phyloP scores from a whole-genome alignment of 2,329 filamentous ascomycete genomes.

The Coniochaeta hoffmannii region DNA sequence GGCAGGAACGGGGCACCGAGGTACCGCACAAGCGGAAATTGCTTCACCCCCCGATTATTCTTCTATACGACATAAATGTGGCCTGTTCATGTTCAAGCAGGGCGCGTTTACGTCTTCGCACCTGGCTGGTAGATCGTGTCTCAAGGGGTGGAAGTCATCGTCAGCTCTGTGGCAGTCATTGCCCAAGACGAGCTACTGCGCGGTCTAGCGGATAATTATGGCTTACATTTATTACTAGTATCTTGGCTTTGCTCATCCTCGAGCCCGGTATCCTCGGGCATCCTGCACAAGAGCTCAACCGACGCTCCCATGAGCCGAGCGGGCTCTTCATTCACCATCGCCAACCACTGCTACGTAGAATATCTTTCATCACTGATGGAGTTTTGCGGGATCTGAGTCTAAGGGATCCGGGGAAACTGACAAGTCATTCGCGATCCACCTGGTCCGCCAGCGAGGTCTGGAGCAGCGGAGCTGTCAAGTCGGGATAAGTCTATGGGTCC shows the following conservation, averaged over 20 bases:
- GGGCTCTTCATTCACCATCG: background rate
- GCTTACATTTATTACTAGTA: background rate
- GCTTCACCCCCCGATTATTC: background rate
- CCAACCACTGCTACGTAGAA: background rate
- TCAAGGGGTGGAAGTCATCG: too few relatives aligned
- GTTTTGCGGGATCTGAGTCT: background rate
- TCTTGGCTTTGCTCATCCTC: background rate
- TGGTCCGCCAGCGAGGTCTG: too few relatives aligned
- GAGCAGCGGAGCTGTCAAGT: too few relatives aligned
- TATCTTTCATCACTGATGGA: background rate
- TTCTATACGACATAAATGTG: background rate
- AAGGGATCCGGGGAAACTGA: background rate
- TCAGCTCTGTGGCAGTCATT: too few relatives aligned
- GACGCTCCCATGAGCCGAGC: background rate
- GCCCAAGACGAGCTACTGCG: too few relatives aligned
- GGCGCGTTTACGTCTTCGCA: too few relatives aligned
- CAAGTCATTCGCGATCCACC: background rate
- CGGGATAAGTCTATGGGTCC: too few relatives aligned
- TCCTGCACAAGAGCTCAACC: background rate
- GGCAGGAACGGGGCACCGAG: background rate
- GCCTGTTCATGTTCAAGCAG: background rate
- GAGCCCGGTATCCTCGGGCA: background rate
- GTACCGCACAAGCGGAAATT: conserved; percentile 1
- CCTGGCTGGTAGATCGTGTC: too few relatives aligned
- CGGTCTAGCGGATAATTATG: background rate